Evolutionary conservation across 495 filamentous ascomycete species (phyloP), one percentile per base, ranked within the genome.

Genomic region (Umbilicaria muhlenbergii): DNA sequence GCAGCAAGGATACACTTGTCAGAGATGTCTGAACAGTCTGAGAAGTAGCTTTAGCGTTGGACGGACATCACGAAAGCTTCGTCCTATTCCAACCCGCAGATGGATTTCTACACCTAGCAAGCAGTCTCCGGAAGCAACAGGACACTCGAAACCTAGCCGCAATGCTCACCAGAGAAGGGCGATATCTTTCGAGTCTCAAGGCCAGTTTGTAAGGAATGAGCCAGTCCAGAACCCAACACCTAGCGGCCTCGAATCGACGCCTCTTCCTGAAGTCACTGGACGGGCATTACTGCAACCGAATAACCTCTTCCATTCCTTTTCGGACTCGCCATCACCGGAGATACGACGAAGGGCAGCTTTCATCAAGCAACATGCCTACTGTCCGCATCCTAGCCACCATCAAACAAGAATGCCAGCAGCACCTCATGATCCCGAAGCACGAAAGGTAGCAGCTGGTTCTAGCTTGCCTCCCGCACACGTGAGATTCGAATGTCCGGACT

Each of bases 401-500:
- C 72, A 76, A 45, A 84, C 80, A 11, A 70, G 79, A 32, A 54
- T 69, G 11, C 65, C 78, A 3, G 61, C 62, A 42, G 73, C 66
- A 5, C 76, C 78, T 3, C 63, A 73, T 42, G 78, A 81, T 45
- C 69, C 75, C 11, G 77, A 81, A 60, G 60, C 64, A 35, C 64
- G 71, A 44, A 74, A 76, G 51, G 39, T 55, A 21, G 50, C 60
- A 32, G 56, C 50, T n/a, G 62, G 66, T n/a, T 71, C 65, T 31
- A 63, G 43, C 37, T 53, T 69, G 34, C 69, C 83, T 3, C 80
- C 87, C 3, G 73, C 73, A 8, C 86, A 91, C 60, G 83, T 94
- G 46, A 71, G 79, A 42, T 93, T 89, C 58, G 92, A 95, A 63
- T 99, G 91, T 52, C 86, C 88, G 10, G 91, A 96, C 63, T 99